Base-by-base conservation (phyloP, 345 rosid genomes). In the Citrus trifoliata region DNA sequence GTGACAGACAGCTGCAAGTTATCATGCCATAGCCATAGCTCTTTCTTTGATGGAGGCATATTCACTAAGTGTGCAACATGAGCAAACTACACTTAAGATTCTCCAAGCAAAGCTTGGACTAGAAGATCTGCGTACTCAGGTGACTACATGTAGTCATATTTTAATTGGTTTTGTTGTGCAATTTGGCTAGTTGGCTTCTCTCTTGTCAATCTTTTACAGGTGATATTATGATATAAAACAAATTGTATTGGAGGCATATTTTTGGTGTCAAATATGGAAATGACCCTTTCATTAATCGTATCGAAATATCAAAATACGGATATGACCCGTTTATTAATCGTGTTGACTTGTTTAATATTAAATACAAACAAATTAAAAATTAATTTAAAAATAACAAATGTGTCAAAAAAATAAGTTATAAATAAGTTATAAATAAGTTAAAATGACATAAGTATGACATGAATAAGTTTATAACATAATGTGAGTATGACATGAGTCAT, bases 1-100 rank as follows among this genome's bases (percentile, higher is more conserved):
- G 37, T 65, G 37, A 70, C 89, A 91, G 93, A 89, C 92, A 9
- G 93, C 95, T 64, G 90, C 93, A 42, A 88, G 92, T 81, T 91
- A 88, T 80, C 95, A 91, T 80, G 93, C 95, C 46, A 91, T 89
- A 79, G 95, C 95, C 80, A 91, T 91, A 64, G 95, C 95, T 66
- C 91, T 91, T 66, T 91, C 92, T 12, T 78, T 89, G 84, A 89
- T 88, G 95, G 93, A 91, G 79, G 93, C 92, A 55, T 89, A 86
- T 81, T 91, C 95, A 56, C 75, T 88, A 48, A 91, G 95, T 53
- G 90, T 91, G 79, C 93, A 89, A 68, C 93, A 91, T 71, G 92
- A 91, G 82, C 92, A 89, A 80, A 91, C 95, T 60, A 89, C 95
- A 25, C 90, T 89, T 55, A 87, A 83, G 82, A 91, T 91, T 83